Evolutionary conservation across 192 early-diverging fungal species (phyloP), one percentile per base, ranked within the genome.

Genomic region (Phlyctochytrium bullatum): DNA sequence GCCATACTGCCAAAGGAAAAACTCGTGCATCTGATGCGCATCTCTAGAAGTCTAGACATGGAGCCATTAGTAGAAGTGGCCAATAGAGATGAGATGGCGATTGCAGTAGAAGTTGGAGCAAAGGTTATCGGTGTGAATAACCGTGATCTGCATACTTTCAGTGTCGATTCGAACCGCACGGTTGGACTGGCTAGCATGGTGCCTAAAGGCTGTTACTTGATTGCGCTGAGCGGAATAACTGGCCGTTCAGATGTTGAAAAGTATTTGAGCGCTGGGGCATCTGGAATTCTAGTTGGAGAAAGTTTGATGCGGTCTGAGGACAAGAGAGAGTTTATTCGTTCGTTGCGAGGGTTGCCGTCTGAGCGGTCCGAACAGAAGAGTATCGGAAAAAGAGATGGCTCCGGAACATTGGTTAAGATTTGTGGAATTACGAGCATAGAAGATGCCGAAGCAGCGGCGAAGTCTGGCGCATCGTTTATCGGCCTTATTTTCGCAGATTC

Each of bases 41-140:
- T 90, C 73, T 80, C 93, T 2, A 82, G 92, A 6, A 47, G 62
- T 2, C 80, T 98, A 23, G 90, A 90, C 2, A 99, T 99, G 89
- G 98, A 99, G 76, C 96, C 98, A n/a, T 80, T 99, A 65, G 96
- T 98, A 1, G 98, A 99, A 75, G 98, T 99, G 33, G 96, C 97
- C 68, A 91, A 88, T 67, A 80, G 71, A 24, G 87, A 84, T 33
- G 96, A 99, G 78, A 96, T 98, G 95, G 70, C 79, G 29, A 81
- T 86, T 51, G 98, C 98, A 0, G 69, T 96, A 28, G 82, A 81
- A 34, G 73, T 90, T 2, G 94, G 91, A 0, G 87, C 98, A 28
- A 85, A 84, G 69, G 87, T 98, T 27, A 90, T 99, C 72, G 98
- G 98, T 60, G 93, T 98, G 70, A 99, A 99, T 76, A 99, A 99